Conservation (phyloP, 306 rosid species). For the Dalbergia oliveri region DNA sequence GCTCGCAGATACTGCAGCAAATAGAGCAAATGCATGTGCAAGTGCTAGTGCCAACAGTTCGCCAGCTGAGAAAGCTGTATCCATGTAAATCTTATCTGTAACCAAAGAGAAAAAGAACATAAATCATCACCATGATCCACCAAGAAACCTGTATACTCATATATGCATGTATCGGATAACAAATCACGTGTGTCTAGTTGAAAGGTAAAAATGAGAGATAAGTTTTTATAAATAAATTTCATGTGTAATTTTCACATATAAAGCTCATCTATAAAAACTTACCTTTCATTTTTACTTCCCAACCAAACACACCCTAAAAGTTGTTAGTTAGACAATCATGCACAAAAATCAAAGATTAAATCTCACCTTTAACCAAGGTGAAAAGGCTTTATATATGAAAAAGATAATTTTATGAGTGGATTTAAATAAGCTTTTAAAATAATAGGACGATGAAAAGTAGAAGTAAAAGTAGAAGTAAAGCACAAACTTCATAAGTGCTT, state of each 20-base stretch:
- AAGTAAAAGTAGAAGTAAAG: too few relatives aligned
- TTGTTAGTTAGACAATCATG: neutral
- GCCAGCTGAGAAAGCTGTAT: conserved; percentile 60
- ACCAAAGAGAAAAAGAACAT: conserved; percentile 13
- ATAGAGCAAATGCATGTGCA: conserved; percentile 80
- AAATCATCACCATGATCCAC: neutral
- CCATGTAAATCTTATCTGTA: conserved; percentile 81
- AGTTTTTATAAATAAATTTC: too few relatives aligned
- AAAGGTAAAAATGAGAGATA: too few relatives aligned
- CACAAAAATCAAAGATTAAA: neutral
- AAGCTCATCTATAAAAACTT: too few relatives aligned
- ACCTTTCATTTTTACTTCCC: too few relatives aligned
- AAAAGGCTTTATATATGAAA: too few relatives aligned
- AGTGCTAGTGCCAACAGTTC: conserved; percentile 68
- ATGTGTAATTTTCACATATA: too few relatives aligned
- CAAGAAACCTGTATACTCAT: neutral
- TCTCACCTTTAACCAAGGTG: too few relatives aligned
- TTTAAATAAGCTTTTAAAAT: too few relatives aligned
- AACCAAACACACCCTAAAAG: neutral
- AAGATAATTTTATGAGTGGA: too few relatives aligned
- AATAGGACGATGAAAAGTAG: neutral
- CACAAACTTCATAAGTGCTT: too few relatives aligned
- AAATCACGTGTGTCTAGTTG: neutral
- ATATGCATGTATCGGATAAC: neutral
- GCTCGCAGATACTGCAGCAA: conserved; percentile 78